Percentiles rank a stretch among this genome's conserved stretches.
Conservation (phyloP, 169 alveolate species). For the Neospora caninum region DNA sequence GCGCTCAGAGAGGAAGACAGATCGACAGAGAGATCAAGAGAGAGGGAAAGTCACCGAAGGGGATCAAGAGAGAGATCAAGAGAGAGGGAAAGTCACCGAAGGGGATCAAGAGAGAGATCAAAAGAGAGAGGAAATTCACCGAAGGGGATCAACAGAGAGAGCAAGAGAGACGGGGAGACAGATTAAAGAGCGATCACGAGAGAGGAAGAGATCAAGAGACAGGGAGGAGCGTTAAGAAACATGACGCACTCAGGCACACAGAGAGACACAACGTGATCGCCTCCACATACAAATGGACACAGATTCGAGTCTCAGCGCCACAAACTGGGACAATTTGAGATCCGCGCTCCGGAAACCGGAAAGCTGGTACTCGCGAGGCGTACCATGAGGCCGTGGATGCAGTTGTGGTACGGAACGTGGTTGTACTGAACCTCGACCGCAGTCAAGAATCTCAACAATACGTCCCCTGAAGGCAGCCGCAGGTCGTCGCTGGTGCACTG, state of each 20-base stretch:
- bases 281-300: no score
- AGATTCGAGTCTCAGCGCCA: no score
- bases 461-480: not conserved
- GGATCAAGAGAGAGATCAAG: not conserved
- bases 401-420: slow-evolving; percentile 40
- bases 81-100: not conserved
- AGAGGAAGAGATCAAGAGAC: no score
- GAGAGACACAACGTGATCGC: no score
- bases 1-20: no score
- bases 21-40: no score
- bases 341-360: no score
- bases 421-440: slow-evolving; percentile 35
- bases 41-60: no score
- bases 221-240: no score
- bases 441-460: not conserved
- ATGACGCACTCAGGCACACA: no score
- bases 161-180: not conserved
- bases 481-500: not conserved
- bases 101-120: not conserved
- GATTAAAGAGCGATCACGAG: no score
- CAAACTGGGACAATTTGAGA: no score
- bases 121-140: not conserved
- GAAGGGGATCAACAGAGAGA: not conserved
- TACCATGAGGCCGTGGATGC: slow-evolving; percentile 42
- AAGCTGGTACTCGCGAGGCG: not conserved